Conservation (phyloP, 352 stramenopile genomes). For the Peronosclerospora sorghi region DNA sequence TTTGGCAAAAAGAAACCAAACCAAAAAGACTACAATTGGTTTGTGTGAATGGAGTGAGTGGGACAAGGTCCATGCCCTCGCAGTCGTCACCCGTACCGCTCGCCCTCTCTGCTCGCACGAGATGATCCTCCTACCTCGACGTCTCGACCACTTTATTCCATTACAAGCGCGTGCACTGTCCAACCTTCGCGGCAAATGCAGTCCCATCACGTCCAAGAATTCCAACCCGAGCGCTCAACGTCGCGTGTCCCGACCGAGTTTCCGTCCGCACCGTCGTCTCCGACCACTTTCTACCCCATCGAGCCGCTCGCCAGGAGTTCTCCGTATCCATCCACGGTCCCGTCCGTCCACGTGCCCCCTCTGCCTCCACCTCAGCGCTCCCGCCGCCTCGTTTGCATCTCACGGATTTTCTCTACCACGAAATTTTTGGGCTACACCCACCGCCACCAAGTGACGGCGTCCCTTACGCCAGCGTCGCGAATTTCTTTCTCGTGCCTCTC, state of each 20-base stretch:
- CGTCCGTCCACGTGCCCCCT: too few relatives aligned
- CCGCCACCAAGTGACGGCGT: constrained; percentile 64
- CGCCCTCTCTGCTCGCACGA: neutral
- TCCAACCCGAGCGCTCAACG: too few relatives aligned
- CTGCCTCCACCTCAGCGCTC: constrained; percentile 6
- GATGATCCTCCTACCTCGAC: constrained; percentile 3
- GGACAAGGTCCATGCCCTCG: too few relatives aligned
- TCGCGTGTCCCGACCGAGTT: constrained; percentile 18
- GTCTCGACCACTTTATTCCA: constrained; percentile 18
- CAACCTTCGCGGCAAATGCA: constrained; percentile 2
- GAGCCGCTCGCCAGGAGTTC: constrained; percentile 15
- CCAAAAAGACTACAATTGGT: too few relatives aligned
- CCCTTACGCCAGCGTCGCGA: constrained; percentile 71
- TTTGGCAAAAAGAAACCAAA: too few relatives aligned
- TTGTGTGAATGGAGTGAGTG: too few relatives aligned
- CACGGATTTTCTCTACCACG: constrained; percentile 76
- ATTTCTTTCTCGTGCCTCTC: constrained; percentile 68
- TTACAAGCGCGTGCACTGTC: constrained; percentile 18
- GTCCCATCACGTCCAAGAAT: too few relatives aligned
- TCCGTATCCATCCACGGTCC: too few relatives aligned
- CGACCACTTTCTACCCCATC: constrained; percentile 17
- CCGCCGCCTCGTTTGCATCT: constrained; percentile 45
- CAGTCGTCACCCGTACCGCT: too few relatives aligned
- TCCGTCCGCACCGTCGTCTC: constrained; percentile 7
- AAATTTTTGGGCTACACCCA: constrained; percentile 79